phyloP scores from a whole-genome alignment of 345 rosid genomes.

The Sonneratia alba region DNA sequence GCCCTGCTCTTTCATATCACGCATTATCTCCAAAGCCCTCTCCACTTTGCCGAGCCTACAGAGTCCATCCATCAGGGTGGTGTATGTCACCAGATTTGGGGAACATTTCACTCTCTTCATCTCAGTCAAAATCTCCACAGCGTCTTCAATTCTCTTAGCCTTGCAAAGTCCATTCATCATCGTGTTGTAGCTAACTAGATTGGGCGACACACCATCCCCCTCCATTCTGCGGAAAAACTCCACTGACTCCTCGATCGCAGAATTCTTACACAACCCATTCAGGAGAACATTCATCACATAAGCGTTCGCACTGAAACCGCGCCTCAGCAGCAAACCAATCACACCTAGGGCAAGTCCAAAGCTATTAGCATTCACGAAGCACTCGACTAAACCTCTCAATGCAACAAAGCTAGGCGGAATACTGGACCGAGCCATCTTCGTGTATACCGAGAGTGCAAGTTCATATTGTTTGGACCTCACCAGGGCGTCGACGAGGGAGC shows the following conservation, averaged over 20 bases:
- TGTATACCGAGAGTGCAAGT: slow-evolving; percentile 36
- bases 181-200: slow-evolving; percentile 38
- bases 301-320: slow-evolving; percentile 38
- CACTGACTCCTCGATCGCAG: slow-evolving; percentile 22
- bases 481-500: slow-evolving; percentile 33
- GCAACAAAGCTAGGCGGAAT: slow-evolving; percentile 32
- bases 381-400: slow-evolving; percentile 43
- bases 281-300: slow-evolving; percentile 38
- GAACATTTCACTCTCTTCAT: slow-evolving; percentile 33
- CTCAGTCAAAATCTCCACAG: slow-evolving; percentile 26
- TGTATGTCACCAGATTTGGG: slow-evolving; percentile 32
- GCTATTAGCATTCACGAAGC: slow-evolving; percentile 30
- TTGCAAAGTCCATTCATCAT: slow-evolving; percentile 45
- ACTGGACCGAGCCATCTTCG: slow-evolving; percentile 26
- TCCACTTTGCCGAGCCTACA: slow-evolving; percentile 44
- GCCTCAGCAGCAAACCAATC: slow-evolving; percentile 40
- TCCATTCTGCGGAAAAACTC: slow-evolving; percentile 36
- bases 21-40: slow-evolving; percentile 29
- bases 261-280: slow-evolving; percentile 44
- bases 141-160: slow-evolving; percentile 28
- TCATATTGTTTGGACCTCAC: slow-evolving; percentile 45
- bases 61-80: slow-evolving; percentile 48
- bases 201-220: slow-evolving; percentile 21
- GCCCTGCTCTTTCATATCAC: slow-evolving; percentile 36
- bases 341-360: slow-evolving; percentile 35